Evolutionary conservation across 2,329 filamentous ascomycete species (phyloP).

Genomic region (Neopestalotiopsis sp.): DNA sequence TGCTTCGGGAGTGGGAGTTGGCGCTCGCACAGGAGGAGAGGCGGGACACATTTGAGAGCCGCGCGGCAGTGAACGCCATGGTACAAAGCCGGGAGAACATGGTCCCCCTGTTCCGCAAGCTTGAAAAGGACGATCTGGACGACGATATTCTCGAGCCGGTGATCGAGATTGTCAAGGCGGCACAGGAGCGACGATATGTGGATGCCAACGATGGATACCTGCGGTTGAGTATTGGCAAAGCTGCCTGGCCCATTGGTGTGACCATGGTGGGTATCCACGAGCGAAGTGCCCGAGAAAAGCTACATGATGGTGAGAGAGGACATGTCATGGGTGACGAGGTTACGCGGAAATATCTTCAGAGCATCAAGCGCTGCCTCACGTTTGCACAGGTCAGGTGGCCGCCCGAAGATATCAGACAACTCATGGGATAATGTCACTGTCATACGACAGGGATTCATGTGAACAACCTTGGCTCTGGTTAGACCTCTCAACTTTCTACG

Average conservation of each 20-base stretch:
- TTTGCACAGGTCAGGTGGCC: conserved; percentile 98
- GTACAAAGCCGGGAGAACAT: conserved; percentile 86
- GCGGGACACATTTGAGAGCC: conserved; percentile 75
- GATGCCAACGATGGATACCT: conserved; percentile 97
- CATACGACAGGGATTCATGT: no score
- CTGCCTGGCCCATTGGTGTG: conserved; percentile 98
- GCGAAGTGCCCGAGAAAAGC: conserved; percentile 90
- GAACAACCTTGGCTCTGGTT: neutral
- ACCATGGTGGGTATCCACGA: conserved; percentile 99
- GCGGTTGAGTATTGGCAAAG: conserved; percentile 90
- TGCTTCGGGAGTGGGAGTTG: conserved; percentile 85
- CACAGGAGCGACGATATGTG: conserved; percentile 90
- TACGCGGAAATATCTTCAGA: conserved; percentile 94
- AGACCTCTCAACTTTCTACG: neutral
- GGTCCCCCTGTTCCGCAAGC: conserved; percentile 85
- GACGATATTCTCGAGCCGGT: conserved; percentile 81
- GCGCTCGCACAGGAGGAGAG: conserved; percentile 74
- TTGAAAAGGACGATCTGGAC: conserved; percentile 82
- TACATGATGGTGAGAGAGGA: conserved; percentile 85
- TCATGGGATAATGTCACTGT: conserved; percentile 77
- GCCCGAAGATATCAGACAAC: conserved; percentile 86
- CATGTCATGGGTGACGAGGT: conserved; percentile 98
- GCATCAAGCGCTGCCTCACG: conserved; percentile 94
- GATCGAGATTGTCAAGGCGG: conserved; percentile 88
- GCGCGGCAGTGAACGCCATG: conserved; percentile 84